phyloP scores from a whole-genome alignment of 192 early-diverging fungal species.

The Cladochytrium replicatum region DNA sequence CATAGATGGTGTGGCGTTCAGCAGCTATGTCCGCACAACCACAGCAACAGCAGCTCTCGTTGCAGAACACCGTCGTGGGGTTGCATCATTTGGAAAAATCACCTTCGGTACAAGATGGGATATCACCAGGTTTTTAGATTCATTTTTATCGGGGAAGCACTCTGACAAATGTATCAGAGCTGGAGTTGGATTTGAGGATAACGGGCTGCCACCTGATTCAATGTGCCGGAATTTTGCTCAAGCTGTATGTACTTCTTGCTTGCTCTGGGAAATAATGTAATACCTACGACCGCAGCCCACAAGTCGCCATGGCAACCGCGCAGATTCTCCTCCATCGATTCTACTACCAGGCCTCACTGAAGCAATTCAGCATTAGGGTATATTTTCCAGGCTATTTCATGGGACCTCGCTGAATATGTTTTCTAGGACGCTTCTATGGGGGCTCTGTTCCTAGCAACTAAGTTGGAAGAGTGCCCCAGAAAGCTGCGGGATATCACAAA shows the following conservation, averaged over 20 bases:
- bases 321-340: constrained; percentile 91
- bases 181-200: constrained; percentile 64
- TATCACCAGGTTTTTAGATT: constrained; percentile 2
- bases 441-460: constrained; percentile 32
- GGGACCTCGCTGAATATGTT: constrained; percentile 1
- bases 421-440: constrained; percentile 32
- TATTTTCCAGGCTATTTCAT: constrained; percentile 4
- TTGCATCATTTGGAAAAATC: constrained; percentile 56
- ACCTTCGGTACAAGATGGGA: constrained; percentile 35
- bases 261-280: neutral
- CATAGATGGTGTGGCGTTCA: no score
- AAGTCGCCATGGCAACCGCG: constrained; percentile 89
- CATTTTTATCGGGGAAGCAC: neutral
- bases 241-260: constrained; percentile 42
- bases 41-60: no score
- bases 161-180: constrained; percentile 16
- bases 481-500: constrained; percentile 5
- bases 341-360: constrained; percentile 71
- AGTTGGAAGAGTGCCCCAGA: constrained; percentile 68
- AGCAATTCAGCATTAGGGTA: constrained; percentile 59
- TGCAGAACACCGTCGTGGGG: constrained; percentile 69
- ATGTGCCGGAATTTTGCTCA: constrained; percentile 65
- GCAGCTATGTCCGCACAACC: no score
- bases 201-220: constrained; percentile 79
- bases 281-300: constrained; percentile 51